Base-by-base conservation (phyloP, 371 early-diverging fungal genomes). In the Fennellomyces sp. region DNA sequence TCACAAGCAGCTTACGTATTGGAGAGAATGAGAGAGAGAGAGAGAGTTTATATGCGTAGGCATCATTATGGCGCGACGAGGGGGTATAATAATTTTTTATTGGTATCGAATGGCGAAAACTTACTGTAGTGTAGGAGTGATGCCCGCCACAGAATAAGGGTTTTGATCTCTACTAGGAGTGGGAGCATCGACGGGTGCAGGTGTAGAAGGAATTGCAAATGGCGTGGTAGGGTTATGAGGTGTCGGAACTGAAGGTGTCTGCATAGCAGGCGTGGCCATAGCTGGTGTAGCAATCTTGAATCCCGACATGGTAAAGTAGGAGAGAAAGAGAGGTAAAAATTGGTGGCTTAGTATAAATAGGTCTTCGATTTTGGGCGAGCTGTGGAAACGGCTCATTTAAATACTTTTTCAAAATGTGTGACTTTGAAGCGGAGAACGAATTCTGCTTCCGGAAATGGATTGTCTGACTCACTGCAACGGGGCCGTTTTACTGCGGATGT, bases 111-210 rank as follows among this genome's bases (percentile, higher is more conserved):
- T 56, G 25, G 10, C 12, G 23, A 57, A 52, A 57, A 85, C 90
- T 87, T 90, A 91, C 92, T 93, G 93, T 70, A 93, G 74, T 11
- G 89, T 91, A 35, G 93, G 93, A 28, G 90, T 85, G 58, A 93
- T 91, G 36, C 93, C 93, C 11, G 85, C 81, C 49, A 85, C 86
- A 50, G 82, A 77, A 60, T 84, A 76, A 56, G 85, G 80, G 57
- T 78, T 78, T 15, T 67, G 71, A 60, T 81, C 78, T 74, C 72
- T 75, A 64, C 76, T 76, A 30, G 81, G 81, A n/a, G 81, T 81
- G 31, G 78, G 76, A 41, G 76, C 73, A 68, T 81, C 81, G 10
- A 72, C 42, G 30, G 81, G 78, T 30, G 81, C 81, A 53, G 81
- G 81, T 23, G 81, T 81, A 23, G 78, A 70, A 29, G 81, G 81